Conservation (phyloP, 495 filamentous ascomycete genomes). For the Aspergillus wentii region DNA sequence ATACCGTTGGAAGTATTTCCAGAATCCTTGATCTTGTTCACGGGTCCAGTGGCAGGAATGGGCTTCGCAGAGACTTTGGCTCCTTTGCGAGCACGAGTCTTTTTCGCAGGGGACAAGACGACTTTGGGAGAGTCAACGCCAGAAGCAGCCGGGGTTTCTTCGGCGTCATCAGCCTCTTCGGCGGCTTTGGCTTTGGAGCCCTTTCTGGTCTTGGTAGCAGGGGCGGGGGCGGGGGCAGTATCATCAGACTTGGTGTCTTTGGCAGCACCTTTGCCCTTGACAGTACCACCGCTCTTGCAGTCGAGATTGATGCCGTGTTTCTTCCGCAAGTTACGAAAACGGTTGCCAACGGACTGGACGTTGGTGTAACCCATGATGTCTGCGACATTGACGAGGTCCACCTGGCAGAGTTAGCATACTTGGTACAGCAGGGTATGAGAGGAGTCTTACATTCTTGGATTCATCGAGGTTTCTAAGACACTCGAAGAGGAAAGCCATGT, state of each 20-base stretch:
- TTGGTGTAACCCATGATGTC: slow-evolving; percentile 25
- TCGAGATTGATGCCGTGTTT: slow-evolving; percentile 16
- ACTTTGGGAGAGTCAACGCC: too few relatives aligned
- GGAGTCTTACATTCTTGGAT: slow-evolving; percentile 6
- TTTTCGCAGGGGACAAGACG: not conserved
- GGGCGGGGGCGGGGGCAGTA: not conserved
- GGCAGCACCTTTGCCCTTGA: not conserved
- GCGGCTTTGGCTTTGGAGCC: too few relatives aligned
- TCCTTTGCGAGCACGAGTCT: not conserved
- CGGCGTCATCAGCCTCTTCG: too few relatives aligned
- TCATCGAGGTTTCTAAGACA: slow-evolving; percentile 11
- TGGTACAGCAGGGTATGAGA: not conserved
- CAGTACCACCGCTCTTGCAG: slow-evolving; percentile 1
- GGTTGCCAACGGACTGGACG: slow-evolving; percentile 24
- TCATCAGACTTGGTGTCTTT: not conserved
- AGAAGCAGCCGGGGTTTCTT: too few relatives aligned
- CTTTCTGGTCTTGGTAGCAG: too few relatives aligned
- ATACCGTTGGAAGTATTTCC: too few relatives aligned
- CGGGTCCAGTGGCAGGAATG: not conserved
- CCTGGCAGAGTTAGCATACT: slow-evolving; percentile 10
- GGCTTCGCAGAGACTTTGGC: slow-evolving; percentile 1
- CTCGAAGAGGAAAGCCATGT: slow-evolving; percentile 12
- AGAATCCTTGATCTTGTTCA: not conserved
- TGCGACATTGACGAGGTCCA: slow-evolving; percentile 21
- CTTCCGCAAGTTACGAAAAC: slow-evolving; percentile 22